phyloP scores from a whole-genome alignment of 2,329 filamentous ascomycete genomes.

The Neofusicoccum laricinum region DNA sequence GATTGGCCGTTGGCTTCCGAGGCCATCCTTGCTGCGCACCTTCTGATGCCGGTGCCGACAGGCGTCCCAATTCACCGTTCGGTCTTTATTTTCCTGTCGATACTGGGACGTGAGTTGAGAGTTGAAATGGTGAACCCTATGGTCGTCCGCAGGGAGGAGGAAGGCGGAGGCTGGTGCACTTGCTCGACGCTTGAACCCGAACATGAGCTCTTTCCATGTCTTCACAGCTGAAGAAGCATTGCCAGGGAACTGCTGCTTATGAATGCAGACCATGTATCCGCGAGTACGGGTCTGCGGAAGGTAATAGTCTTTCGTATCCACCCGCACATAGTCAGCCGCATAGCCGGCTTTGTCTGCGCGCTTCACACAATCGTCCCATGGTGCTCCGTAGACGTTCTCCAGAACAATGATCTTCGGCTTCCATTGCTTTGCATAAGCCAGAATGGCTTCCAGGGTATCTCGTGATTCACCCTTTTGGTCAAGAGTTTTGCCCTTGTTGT shows the following conservation, averaged over 20 bases:
- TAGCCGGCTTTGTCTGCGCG: conserved; percentile 57
- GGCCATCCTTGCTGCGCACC: conserved; percentile 47
- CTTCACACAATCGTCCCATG: conserved; percentile 48
- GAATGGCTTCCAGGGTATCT: conserved; percentile 62
- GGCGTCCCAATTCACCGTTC: conserved; percentile 49
- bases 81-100: neutral
- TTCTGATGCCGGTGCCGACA: conserved; percentile 60
- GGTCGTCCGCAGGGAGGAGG: conserved; percentile 56
- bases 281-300: conserved; percentile 62
- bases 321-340: conserved; percentile 43
- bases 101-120: neutral
- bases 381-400: conserved; percentile 65
- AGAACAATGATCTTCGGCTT: conserved; percentile 64
- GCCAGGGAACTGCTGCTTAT: conserved; percentile 25
- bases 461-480: conserved; percentile 61
- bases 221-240: conserved; percentile 18
- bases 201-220: conserved; percentile 48
- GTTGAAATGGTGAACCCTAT: conserved; percentile 48
- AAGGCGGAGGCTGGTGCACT: conserved; percentile 63
- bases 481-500: conserved; percentile 52
- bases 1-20: conserved; percentile 57
- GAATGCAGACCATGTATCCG: conserved; percentile 48
- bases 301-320: conserved; percentile 71
- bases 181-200: conserved; percentile 52
- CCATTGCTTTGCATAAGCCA: conserved; percentile 54